These are phyloP conservation scores for Colletotrichum phormii DNA, from an alignment of 2,329 filamentous ascomycete genomes.

Conservation along the genomic window DNA sequence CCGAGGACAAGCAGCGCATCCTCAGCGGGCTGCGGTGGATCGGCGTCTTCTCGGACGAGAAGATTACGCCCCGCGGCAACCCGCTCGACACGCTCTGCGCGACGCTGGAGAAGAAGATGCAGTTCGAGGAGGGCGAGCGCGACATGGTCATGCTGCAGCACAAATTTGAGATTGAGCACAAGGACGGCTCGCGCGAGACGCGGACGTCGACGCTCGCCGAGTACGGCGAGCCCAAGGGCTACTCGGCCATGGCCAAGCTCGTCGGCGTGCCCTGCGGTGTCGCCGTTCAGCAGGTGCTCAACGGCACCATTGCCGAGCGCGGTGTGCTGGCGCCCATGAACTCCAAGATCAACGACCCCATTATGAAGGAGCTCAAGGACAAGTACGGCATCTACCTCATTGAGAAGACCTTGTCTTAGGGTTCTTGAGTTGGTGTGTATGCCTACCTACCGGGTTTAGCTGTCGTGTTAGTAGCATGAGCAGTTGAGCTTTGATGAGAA, in stretches of 20 bases:
- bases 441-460: not conserved
- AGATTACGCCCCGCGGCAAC: conserved; percentile 79
- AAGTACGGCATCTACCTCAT: conserved; percentile 80
- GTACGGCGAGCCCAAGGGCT: conserved; percentile 83
- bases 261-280: conserved; percentile 76
- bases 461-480: not conserved
- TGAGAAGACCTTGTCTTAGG: conserved; percentile 70
- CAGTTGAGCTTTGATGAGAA: not conserved
- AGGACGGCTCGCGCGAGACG: conserved; percentile 81
- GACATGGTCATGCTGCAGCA: conserved; percentile 86
- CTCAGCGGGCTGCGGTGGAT: conserved; percentile 80
- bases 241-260: conserved; percentile 85
- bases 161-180: conserved; percentile 86
- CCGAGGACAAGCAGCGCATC: conserved; percentile 77
- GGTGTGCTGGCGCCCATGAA: conserved; percentile 83
- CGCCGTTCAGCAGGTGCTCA: conserved; percentile 79
- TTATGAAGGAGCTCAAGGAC: conserved; percentile 83
- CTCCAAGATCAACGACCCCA: conserved; percentile 75
- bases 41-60: conserved; percentile 73
- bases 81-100: conserved; percentile 93
- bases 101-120: conserved; percentile 91
- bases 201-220: conserved; percentile 84
- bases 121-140: conserved; percentile 84
- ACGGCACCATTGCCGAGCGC: conserved; percentile 78
- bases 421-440: not conserved